A percentile compares a stretch with the other conserved stretches of the same genome.
phyloP scores from a whole-genome alignment of 768 basidiomycete species.

The Leccinum imitatum region DNA sequence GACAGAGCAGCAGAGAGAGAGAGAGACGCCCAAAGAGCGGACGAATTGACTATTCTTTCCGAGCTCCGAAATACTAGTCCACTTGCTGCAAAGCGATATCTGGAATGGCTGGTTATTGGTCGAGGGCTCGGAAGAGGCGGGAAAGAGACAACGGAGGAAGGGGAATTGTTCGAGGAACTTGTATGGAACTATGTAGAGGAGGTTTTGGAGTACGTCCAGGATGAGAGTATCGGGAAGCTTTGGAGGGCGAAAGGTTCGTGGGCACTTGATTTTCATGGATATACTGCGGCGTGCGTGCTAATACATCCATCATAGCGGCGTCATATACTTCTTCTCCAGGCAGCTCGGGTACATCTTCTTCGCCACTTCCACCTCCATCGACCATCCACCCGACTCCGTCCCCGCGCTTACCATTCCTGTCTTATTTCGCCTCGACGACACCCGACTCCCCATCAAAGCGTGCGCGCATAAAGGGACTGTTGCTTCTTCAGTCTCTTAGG shows the following conservation, averaged over 20 bases:
- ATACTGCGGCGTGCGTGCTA: neutral
- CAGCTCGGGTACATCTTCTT: neutral
- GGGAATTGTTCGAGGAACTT: conserved; percentile 63
- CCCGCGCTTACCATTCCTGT: conserved; percentile 36
- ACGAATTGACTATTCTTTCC: conserved; percentile 30
- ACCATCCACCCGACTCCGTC: neutral
- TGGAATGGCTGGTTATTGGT: conserved; percentile 79
- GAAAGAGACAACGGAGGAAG: conserved; percentile 21
- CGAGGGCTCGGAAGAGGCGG: conserved; percentile 40
- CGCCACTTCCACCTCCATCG: conserved; percentile 8
- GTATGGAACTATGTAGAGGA: conserved; percentile 55
- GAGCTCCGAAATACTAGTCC: conserved; percentile 23
- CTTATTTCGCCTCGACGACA: conserved; percentile 81
- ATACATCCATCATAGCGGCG: conserved; percentile 36
- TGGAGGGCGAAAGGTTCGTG: conserved; percentile 70
- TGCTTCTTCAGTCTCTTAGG: conserved; percentile 61
- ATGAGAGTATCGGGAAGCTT: conserved; percentile 55
- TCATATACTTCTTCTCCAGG: conserved; percentile 48
- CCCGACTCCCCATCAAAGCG: conserved; percentile 76
- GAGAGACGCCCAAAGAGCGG: conserved; percentile 20
- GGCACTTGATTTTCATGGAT: neutral
- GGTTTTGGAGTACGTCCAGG: conserved; percentile 44
- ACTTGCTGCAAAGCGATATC: conserved; percentile 62
- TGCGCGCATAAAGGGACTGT: conserved; percentile 66
- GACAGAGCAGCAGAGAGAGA: conserved; percentile 27